Evolutionary conservation across 31 red algal species (phyloP).

Genomic region (Endocladia muricata): DNA sequence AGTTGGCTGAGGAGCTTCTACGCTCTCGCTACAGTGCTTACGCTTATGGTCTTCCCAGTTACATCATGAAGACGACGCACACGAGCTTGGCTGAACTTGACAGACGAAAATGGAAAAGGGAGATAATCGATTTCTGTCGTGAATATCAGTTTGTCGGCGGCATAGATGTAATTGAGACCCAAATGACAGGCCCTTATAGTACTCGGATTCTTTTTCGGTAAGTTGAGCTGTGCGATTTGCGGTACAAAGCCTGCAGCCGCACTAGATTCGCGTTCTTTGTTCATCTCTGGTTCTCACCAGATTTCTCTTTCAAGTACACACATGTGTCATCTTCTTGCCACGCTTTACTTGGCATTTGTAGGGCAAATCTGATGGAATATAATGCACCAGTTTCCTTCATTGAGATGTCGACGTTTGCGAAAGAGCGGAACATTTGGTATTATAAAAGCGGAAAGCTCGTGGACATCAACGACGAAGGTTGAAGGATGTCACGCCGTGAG

Average conservation of each 20-base stretch:
- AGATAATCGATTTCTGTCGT: slow-evolving; percentile 94
- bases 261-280: too few species aligned
- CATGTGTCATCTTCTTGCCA: too few species aligned
- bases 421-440: slow-evolving; percentile 87
- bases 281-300: too few species aligned
- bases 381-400: slow-evolving; percentile 73
- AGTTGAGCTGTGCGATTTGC: slow-evolving; percentile 5
- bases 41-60: slow-evolving; percentile 81
- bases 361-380: slow-evolving; percentile 46
- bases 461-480: slow-evolving; percentile 68
- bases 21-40: slow-evolving; percentile 87
- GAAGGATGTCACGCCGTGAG: background rate
- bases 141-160: slow-evolving; percentile 85
- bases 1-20: slow-evolving; percentile 73
- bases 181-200: slow-evolving; percentile 73
- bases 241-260: background rate
- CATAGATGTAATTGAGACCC: slow-evolving; percentile 84
- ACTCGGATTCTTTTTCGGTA: slow-evolving; percentile 89
- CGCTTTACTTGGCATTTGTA: too few species aligned
- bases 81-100: slow-evolving; percentile 72
- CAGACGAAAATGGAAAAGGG: slow-evolving; percentile 76
- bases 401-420: slow-evolving; percentile 83
- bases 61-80: slow-evolving; percentile 96
- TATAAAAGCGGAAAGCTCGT: slow-evolving; percentile 92
- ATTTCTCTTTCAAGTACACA: too few species aligned